Percentiles rank a stretch among this genome's conserved stretches.
Evolutionary conservation across 2,329 filamentous ascomycete genomes (phyloP).

Genomic region (Elsinoe ampelina): DNA sequence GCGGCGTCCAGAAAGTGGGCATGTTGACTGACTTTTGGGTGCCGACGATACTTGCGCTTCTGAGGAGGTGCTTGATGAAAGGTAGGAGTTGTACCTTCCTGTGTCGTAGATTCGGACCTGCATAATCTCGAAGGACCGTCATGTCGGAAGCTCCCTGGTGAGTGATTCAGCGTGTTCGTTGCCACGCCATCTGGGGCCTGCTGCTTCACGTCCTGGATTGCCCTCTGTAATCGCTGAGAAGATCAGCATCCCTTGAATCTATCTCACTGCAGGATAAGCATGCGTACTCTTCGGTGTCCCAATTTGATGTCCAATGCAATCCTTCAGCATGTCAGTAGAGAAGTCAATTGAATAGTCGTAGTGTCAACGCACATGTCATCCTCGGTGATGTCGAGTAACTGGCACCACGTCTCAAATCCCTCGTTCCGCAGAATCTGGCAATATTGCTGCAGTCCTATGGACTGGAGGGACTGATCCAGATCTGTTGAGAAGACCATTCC

Average conservation of each 20-base stretch:
- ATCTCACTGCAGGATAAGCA: background rate
- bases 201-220: conserved; percentile 48
- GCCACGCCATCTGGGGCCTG: conserved; percentile 17
- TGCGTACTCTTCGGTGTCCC: conserved; percentile 65
- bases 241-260: background rate
- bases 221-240: conserved; percentile 66
- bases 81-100: too few relatives aligned
- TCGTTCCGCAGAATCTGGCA: conserved; percentile 63
- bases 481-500: conserved; percentile 21
- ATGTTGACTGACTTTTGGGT: conserved; percentile 55
- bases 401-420: conserved; percentile 79
- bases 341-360: background rate
- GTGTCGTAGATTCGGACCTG: too few relatives aligned
- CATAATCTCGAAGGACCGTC: too few relatives aligned
- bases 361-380: conserved; percentile 58
- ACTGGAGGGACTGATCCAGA: conserved; percentile 57
- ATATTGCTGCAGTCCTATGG: conserved; percentile 72
- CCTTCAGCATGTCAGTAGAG: conserved; percentile 31
- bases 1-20: conserved; percentile 12
- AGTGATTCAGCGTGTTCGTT: background rate
- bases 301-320: conserved; percentile 69
- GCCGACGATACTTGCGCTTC: conserved; percentile 68
- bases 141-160: background rate
- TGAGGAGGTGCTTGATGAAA: conserved; percentile 17
- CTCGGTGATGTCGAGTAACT: conserved; percentile 73